phyloP scores from a whole-genome alignment of 495 filamentous ascomycete genomes.

The Podospora bellae-mahoneyi region DNA sequence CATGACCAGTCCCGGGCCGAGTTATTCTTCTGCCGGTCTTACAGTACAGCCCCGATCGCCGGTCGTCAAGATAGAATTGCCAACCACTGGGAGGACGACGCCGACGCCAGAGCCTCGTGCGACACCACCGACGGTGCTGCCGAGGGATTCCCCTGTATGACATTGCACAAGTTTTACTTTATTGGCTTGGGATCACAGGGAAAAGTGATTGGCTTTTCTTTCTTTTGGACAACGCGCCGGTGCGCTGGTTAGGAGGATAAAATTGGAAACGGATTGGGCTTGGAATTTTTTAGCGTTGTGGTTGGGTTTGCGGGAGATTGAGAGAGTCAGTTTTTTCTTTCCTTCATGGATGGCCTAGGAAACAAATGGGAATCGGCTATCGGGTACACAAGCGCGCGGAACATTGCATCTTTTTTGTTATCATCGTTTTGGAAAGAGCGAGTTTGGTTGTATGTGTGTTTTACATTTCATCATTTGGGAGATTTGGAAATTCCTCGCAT shows the following conservation, averaged over 20 bases:
- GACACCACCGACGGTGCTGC: background rate
- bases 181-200: background rate
- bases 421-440: background rate
- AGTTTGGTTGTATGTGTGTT: background rate
- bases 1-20: background rate
- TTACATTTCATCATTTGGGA: background rate
- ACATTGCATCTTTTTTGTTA: background rate
- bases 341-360: background rate
- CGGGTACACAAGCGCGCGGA: background rate
- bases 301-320: background rate
- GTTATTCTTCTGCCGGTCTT: background rate
- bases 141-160: slow-evolving; percentile 8
- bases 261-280: background rate
- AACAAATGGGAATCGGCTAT: background rate
- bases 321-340: background rate
- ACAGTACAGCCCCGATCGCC: slow-evolving; percentile 5
- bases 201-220: background rate
- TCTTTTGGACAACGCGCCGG: background rate
- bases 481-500: background rate
- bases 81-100: background rate
- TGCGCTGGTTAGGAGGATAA: background rate
- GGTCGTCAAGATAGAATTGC: slow-evolving; percentile 10
- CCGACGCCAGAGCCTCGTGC: background rate
- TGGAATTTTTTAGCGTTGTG: background rate
- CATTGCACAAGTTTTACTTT: background rate